Evolutionary conservation across 2,329 filamentous ascomycete species (phyloP).

Genomic region (Aspergillus jensenii): DNA sequence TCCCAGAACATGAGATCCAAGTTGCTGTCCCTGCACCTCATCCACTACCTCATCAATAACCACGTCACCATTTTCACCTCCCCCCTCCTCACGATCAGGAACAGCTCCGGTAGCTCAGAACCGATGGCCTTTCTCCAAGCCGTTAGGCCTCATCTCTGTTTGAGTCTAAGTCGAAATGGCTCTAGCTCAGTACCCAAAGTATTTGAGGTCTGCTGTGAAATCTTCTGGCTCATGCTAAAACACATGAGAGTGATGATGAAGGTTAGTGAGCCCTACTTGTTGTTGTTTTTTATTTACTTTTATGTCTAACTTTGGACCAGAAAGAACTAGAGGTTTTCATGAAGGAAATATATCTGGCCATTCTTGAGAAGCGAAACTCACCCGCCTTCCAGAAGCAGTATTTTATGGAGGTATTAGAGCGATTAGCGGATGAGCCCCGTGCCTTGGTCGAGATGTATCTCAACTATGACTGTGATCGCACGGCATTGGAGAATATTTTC

Average conservation of each 20-base stretch:
- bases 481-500: constrained; percentile 92
- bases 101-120: constrained; percentile 78
- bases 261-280: constrained; percentile 49
- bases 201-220: constrained; percentile 94
- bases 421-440: constrained; percentile 80
- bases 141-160: constrained; percentile 93
- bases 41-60: constrained; percentile 93
- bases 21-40: constrained; percentile 88
- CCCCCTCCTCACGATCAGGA: constrained; percentile 86
- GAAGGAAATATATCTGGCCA: constrained; percentile 93
- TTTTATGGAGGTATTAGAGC: constrained; percentile 80
- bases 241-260: constrained; percentile 92
- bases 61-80: constrained; percentile 89
- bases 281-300: not conserved
- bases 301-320: constrained; percentile 42
- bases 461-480: constrained; percentile 96
- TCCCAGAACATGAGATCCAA: constrained; percentile 98
- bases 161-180: constrained; percentile 92
- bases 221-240: constrained; percentile 97
- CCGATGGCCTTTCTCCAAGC: constrained; percentile 90
- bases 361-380: constrained; percentile 82
- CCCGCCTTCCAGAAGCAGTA: constrained; percentile 89
- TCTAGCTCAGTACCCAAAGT: constrained; percentile 88
- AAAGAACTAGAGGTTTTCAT: constrained; percentile 98
- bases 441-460: constrained; percentile 93